phyloP scores from a whole-genome alignment of 2,329 filamentous ascomycete species.

The Diaporthe helianthi region DNA sequence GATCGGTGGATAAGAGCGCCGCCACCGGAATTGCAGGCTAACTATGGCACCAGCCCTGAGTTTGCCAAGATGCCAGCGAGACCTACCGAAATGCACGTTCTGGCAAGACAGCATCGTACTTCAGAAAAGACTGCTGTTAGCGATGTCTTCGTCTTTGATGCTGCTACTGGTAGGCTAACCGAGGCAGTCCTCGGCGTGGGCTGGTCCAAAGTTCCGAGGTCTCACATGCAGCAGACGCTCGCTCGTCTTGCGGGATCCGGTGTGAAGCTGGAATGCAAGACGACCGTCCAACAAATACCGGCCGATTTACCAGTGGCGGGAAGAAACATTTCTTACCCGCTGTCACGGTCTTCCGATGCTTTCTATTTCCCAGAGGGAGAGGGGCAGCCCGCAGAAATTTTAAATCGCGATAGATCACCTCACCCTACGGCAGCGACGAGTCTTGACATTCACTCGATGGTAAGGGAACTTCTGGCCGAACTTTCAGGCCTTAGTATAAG shows the following conservation, averaged over 20 bases:
- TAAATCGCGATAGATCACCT: too few species aligned
- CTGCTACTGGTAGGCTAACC: slow-evolving; percentile 38
- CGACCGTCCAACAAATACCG: too few species aligned
- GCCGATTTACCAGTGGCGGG: too few species aligned
- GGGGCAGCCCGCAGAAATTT: too few species aligned
- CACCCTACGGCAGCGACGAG: not conserved
- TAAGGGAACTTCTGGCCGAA: not conserved
- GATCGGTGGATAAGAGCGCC: slow-evolving; percentile 45
- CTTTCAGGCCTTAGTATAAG: not conserved
- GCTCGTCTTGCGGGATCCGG: not conserved
- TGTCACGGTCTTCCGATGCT: too few species aligned
- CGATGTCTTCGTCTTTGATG: slow-evolving; percentile 47
- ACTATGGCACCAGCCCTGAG: not conserved
- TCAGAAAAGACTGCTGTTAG: slow-evolving; percentile 41
- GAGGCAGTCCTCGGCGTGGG: slow-evolving; percentile 46
- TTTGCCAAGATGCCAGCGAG: not conserved
- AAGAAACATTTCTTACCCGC: too few species aligned
- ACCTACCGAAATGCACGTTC: slow-evolving; percentile 39
- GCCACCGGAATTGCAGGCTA: slow-evolving; percentile 34
- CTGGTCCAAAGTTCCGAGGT: slow-evolving; percentile 41
- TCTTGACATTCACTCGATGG: not conserved
- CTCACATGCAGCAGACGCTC: slow-evolving; percentile 42
- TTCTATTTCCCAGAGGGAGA: too few species aligned
- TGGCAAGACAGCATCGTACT: slow-evolving; percentile 38
- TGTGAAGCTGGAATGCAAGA: not conserved